Evolutionary conservation across 1,284 basidiomycete genomes (phyloP).

Genomic region (Trichosporon sp.): DNA sequence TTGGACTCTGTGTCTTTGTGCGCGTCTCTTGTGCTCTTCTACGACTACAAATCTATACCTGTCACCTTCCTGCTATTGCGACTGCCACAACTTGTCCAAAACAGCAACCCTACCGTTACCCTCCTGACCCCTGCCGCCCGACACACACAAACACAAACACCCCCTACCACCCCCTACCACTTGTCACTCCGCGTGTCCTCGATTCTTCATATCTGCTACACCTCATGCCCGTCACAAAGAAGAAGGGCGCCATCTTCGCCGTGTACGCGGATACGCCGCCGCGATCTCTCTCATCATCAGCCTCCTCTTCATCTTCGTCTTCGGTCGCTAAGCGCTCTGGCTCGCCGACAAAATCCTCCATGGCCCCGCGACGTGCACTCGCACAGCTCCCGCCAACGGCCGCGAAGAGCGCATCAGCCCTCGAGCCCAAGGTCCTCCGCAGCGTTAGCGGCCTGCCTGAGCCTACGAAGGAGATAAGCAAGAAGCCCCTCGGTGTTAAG

Average conservation of each 20-base stretch:
- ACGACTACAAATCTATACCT: too few relatives aligned
- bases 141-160: background rate
- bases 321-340: background rate
- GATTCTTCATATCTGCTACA: background rate
- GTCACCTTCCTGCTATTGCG: too few relatives aligned
- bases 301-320: slow-evolving; percentile 11
- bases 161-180: background rate
- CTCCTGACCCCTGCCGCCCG: too few relatives aligned
- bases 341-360: background rate
- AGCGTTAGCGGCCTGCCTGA: background rate
- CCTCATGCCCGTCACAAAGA: slow-evolving; percentile 46
- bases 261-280: slow-evolving; percentile 46
- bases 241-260: slow-evolving; percentile 47
- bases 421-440: background rate
- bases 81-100: too few relatives aligned
- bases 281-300: slow-evolving; percentile 7
- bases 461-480: background rate
- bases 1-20: too few relatives aligned
- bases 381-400: background rate
- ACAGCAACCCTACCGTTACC: too few relatives aligned
- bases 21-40: background rate
- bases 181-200: background rate
- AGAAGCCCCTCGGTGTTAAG: background rate
- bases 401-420: background rate
- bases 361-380: background rate